Percentiles rank a stretch among this genome's conserved stretches.
Conservation (phyloP, 2,329 filamentous ascomycete species). For the Aspergillus ibericus region DNA sequence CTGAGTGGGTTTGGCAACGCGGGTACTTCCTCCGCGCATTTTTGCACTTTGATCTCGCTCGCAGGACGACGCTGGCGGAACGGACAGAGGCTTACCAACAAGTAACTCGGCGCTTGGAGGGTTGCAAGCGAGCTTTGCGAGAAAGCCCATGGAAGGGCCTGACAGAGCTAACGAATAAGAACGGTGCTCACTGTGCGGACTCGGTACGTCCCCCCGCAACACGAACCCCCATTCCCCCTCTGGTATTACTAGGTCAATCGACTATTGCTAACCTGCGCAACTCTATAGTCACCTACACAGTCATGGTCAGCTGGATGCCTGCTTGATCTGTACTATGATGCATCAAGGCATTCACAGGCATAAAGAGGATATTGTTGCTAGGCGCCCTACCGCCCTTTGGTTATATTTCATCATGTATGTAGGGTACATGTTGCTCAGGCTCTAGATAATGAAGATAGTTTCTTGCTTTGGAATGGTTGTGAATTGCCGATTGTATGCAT, state of each 20-base stretch:
- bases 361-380: neutral
- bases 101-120: constrained; percentile 76
- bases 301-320: constrained; percentile 94
- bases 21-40: constrained; percentile 93
- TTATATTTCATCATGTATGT: neutral
- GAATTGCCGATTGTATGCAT: too few species aligned
- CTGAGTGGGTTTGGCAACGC: constrained; percentile 97
- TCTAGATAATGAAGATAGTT: neutral
- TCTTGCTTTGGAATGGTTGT: neutral
- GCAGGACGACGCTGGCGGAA: constrained; percentile 66
- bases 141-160: constrained; percentile 85
- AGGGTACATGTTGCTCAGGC: neutral
- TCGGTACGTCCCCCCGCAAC: constrained; percentile 71
- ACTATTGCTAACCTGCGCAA: constrained; percentile 15
- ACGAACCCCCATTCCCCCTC: neutral
- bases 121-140: constrained; percentile 81
- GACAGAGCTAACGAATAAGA: constrained; percentile 89
- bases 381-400: neutral
- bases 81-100: constrained; percentile 91
- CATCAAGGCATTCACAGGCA: constrained; percentile 48
- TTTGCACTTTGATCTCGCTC: constrained; percentile 81
- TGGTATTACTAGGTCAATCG: neutral
- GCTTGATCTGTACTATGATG: constrained; percentile 95
- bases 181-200: constrained; percentile 78
- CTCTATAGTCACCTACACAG: constrained; percentile 77